Conservation (phyloP, 495 filamentous ascomycete species). For the Clohesyomyces aquaticus region DNA sequence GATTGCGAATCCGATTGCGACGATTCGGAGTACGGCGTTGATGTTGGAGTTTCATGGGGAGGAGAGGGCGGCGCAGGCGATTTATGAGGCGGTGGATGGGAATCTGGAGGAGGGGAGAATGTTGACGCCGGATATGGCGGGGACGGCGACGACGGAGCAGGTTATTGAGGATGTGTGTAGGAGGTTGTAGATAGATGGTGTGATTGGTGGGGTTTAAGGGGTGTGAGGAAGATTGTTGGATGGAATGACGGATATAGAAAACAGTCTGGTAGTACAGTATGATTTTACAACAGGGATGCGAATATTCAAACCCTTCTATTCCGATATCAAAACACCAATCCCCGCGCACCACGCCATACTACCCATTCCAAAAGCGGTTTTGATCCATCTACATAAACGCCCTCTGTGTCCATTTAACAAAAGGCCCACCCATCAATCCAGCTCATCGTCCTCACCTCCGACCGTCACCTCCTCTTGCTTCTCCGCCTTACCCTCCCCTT, state of each 20-base stretch:
- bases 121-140: constrained; percentile 89
- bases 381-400: not conserved
- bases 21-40: constrained; percentile 83
- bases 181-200: constrained; percentile 71
- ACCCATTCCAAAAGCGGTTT: too few relatives aligned
- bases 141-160: constrained; percentile 82
- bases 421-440: constrained; percentile 18
- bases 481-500: constrained; percentile 5
- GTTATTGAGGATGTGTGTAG: constrained; percentile 88
- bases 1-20: constrained; percentile 96
- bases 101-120: constrained; percentile 83
- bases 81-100: constrained; percentile 89
- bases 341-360: not conserved
- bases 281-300: too few relatives aligned
- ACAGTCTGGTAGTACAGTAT: too few relatives aligned
- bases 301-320: not conserved
- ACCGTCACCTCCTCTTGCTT: not conserved
- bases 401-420: too few relatives aligned
- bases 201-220: too few relatives aligned
- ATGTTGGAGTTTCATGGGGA: constrained; percentile 96
- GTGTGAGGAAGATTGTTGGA: too few relatives aligned
- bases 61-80: constrained; percentile 79
- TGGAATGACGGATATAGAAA: too few relatives aligned
- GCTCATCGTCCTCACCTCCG: constrained; percentile 32
- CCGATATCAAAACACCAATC: not conserved